Conservation (phyloP, 1,284 basidiomycete genomes). For the Cystobasidium slooffiae region DNA sequence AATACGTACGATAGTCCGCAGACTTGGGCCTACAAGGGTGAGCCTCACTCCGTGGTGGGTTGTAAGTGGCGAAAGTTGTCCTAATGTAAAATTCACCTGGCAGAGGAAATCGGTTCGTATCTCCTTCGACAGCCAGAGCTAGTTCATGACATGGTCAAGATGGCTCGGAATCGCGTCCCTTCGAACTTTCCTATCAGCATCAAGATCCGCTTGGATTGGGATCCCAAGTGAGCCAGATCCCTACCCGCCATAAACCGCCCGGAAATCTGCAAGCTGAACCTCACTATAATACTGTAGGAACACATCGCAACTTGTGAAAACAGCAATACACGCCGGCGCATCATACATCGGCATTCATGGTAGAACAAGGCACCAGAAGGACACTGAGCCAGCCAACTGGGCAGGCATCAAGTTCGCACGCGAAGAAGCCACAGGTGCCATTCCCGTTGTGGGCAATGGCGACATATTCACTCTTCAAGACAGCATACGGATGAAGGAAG, state of each 20-base stretch:
- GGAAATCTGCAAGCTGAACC: background rate
- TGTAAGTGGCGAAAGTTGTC: background rate
- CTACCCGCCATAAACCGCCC: background rate
- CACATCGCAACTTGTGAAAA: slow-evolving; percentile 62
- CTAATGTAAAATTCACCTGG: background rate
- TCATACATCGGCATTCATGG: slow-evolving; percentile 65
- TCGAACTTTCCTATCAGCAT: slow-evolving; percentile 64
- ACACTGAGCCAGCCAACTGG: slow-evolving; percentile 62
- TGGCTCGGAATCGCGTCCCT: slow-evolving; percentile 63
- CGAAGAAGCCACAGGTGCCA: slow-evolving; percentile 60
- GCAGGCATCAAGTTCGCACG: slow-evolving; percentile 63
- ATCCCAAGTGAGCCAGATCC: slow-evolving; percentile 57
- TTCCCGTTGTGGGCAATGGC: slow-evolving; percentile 65
- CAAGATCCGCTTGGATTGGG: slow-evolving; percentile 65
- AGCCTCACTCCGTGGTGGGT: background rate
- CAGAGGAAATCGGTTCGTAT: slow-evolving; percentile 65
- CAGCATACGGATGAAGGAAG: slow-evolving; percentile 59
- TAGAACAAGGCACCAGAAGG: slow-evolving; percentile 63
- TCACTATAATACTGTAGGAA: slow-evolving; percentile 52
- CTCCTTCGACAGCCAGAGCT: slow-evolving; percentile 65
- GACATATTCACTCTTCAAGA: slow-evolving; percentile 64
- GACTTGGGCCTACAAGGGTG: slow-evolving; percentile 53
- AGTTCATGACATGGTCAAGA: slow-evolving; percentile 64
- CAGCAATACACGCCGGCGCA: slow-evolving; percentile 60
- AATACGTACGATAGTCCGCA: slow-evolving; percentile 47